phyloP scores from a whole-genome alignment of 192 early-diverging fungal genomes.

The Umbelopsis vinacea region DNA sequence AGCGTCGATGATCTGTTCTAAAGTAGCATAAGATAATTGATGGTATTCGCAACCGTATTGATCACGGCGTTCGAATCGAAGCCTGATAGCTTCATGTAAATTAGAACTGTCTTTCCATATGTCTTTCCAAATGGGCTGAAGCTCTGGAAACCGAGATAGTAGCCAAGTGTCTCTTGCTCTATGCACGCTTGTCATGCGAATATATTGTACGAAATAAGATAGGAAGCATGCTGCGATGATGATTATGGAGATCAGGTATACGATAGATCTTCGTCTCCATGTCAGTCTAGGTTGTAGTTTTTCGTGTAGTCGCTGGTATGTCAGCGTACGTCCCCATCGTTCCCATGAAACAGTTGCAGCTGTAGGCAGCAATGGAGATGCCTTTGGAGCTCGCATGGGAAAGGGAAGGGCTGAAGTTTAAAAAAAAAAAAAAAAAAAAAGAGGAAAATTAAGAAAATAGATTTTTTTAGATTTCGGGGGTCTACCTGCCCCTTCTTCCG shows the following conservation, averaged over 20 bases:
- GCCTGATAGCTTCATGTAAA: neutral
- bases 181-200: neutral
- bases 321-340: slow-evolving; percentile 18
- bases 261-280: neutral
- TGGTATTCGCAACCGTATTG: neutral
- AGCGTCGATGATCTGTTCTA: neutral
- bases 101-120: neutral
- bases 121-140: neutral
- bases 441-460: neutral
- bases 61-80: neutral
- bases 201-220: slow-evolving; percentile 2
- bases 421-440: neutral
- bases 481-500: too few species aligned
- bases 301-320: neutral
- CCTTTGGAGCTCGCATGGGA: slow-evolving; percentile 7
- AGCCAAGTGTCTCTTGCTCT: neutral
- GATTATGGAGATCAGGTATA: neutral
- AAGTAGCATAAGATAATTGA: slow-evolving; percentile 15
- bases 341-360: neutral
- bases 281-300: neutral
- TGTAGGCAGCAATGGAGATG: slow-evolving; percentile 15
- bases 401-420: neutral
- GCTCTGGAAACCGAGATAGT: neutral
- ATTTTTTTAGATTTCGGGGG: neutral
- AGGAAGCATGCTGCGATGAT: neutral